Conservation (phyloP, 768 basidiomycete genomes). For the Tricholomella constricta region DNA sequence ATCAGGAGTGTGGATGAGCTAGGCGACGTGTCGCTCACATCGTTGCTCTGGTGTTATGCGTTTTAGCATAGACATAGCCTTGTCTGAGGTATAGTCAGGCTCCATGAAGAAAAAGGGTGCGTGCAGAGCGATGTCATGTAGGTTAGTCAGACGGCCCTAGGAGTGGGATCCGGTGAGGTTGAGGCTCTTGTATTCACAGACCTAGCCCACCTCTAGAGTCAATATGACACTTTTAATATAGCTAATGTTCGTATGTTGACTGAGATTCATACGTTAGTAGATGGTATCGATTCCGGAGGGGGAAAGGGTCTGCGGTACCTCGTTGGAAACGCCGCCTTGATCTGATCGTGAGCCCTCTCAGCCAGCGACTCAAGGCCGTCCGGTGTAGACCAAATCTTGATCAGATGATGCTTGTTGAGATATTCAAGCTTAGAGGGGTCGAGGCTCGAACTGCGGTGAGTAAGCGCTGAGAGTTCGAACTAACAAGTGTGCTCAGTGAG, state of each 20-base stretch:
- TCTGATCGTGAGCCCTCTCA: conserved; percentile 47
- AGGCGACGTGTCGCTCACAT: conserved; percentile 44
- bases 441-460: conserved; percentile 81
- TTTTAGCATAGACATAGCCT: conserved; percentile 55
- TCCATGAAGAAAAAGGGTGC: conserved; percentile 80
- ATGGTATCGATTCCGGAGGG: not conserved
- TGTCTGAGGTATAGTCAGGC: conserved; percentile 57
- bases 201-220: conserved; percentile 51
- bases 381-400: conserved; percentile 50
- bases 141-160: conserved; percentile 69
- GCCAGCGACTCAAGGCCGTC: conserved; percentile 57
- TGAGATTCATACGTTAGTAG: conserved; percentile 19
- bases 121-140: conserved; percentile 68
- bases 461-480: conserved; percentile 79
- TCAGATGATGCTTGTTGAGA: conserved; percentile 86
- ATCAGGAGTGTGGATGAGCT: not conserved
- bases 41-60: conserved; percentile 43
- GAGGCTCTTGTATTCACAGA: not conserved
- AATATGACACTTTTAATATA: conserved; percentile 68
- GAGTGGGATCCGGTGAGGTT: not conserved
- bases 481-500: conserved; percentile 26
- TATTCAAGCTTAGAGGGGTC: conserved; percentile 81
- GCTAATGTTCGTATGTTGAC: conserved; percentile 50
- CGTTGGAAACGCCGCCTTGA: conserved; percentile 59
- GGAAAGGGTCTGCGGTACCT: conserved; percentile 44